Percentiles rank a stretch among this genome's conserved stretches.
Conservation (phyloP, 2,329 filamentous ascomycete species). For the Amylocarpus encephaloides region DNA sequence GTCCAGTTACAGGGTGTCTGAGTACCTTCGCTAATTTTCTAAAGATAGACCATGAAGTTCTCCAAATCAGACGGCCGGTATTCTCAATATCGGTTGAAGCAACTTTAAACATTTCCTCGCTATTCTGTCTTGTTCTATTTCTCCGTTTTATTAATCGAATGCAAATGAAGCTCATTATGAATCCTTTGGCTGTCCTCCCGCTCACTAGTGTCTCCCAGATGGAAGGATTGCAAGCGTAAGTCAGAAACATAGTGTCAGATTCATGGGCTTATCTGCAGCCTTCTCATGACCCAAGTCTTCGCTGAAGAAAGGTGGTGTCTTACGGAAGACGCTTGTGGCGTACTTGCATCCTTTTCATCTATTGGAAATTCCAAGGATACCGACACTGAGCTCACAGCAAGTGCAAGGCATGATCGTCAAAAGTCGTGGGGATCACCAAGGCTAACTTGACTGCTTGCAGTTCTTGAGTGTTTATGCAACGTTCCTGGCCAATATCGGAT, state of each 20-base stretch:
- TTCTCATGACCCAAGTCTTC: not conserved
- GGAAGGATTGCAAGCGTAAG: too few relatives aligned
- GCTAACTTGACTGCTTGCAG: too few relatives aligned
- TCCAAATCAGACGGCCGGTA: not conserved
- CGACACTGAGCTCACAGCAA: not conserved
- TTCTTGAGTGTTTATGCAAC: not conserved
- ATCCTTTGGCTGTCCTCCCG: too few relatives aligned
- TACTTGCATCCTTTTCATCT: not conserved
- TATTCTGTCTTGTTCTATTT: too few relatives aligned
- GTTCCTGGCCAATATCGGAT: not conserved
- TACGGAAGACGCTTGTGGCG: not conserved
- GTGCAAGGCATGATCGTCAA: not conserved
- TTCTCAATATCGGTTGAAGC: too few relatives aligned
- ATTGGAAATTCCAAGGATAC: not conserved
- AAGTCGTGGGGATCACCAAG: not conserved
- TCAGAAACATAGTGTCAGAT: too few relatives aligned
- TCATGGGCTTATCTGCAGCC: not conserved
- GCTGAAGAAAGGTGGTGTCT: not conserved
- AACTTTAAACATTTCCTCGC: too few relatives aligned
- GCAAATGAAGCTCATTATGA: too few relatives aligned
- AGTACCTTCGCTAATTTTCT: not conserved
- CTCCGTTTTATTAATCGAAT: too few relatives aligned
- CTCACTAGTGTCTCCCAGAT: too few relatives aligned
- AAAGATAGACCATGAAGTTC: not conserved
- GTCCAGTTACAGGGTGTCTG: not conserved